Conservation (phyloP, 2,329 filamentous ascomycete species). For the Pseudodiploospora longispora region DNA sequence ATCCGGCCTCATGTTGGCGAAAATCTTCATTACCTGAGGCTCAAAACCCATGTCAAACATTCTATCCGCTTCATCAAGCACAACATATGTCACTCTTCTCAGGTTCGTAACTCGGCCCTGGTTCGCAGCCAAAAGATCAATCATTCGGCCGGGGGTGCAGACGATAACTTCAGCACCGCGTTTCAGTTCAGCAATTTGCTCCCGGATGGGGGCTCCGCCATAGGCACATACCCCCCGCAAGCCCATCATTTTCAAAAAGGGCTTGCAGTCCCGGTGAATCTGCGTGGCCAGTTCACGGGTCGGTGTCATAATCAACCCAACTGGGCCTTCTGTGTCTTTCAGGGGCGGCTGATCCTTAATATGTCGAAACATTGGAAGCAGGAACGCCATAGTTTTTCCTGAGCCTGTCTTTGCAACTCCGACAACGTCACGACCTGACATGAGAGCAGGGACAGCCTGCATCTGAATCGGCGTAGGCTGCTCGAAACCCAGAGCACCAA, state of each 20-base stretch:
- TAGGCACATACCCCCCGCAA: constrained; percentile 88
- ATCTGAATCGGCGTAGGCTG: constrained; percentile 90
- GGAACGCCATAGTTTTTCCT: constrained; percentile 92
- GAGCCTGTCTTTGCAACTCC: constrained; percentile 97
- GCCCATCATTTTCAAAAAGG: constrained; percentile 80
- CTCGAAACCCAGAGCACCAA: constrained; percentile 74
- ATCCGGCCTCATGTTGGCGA: constrained; percentile 84
- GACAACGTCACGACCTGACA: constrained; percentile 92
- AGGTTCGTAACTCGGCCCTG: constrained; percentile 91
- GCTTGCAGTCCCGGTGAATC: constrained; percentile 90
- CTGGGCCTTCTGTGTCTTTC: constrained; percentile 76
- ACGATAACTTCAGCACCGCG: constrained; percentile 92
- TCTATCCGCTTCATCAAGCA: constrained; percentile 92
- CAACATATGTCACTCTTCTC: constrained; percentile 81
- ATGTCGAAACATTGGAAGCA: constrained; percentile 95
- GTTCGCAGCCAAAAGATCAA: constrained; percentile 89
- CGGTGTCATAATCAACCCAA: constrained; percentile 85
- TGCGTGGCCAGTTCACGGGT: constrained; percentile 90
- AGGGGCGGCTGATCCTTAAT: constrained; percentile 87
- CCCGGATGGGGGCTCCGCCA: constrained; percentile 90
- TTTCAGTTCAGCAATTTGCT: constrained; percentile 95
- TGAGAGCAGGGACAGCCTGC: constrained; percentile 88
- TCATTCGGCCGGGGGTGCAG: constrained; percentile 89
- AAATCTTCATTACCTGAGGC: constrained; percentile 94
- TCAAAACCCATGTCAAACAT: constrained; percentile 99